These are phyloP conservation scores for Corymbia calophylla DNA, from an alignment of 441 rosid species.

Conservation along the genomic window DNA sequence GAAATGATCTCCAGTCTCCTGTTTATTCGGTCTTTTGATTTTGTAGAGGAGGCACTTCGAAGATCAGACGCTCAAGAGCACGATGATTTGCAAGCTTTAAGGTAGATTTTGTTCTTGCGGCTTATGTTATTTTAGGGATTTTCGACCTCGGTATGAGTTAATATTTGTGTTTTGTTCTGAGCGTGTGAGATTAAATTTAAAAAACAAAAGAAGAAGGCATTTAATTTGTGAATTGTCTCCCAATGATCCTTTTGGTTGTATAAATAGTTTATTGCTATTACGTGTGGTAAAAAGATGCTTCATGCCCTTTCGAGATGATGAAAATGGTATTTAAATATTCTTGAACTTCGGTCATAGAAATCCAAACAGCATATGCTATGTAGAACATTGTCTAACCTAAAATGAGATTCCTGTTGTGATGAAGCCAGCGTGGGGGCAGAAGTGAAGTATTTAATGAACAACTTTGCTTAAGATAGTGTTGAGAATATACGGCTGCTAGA, in stretches of 20 bases:
- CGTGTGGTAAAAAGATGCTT: neutral
- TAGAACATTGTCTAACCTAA: neutral
- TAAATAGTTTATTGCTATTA: neutral
- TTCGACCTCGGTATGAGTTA: neutral
- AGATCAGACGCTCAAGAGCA: conserved; percentile 65
- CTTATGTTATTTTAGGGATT: neutral
- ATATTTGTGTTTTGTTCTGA: neutral
- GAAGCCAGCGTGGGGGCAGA: neutral
- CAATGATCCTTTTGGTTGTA: neutral
- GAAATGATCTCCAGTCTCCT: neutral
- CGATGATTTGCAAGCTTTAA: conserved; percentile 54
- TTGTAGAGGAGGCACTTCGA: conserved; percentile 66
- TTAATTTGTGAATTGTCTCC: neutral
- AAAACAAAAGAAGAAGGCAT: neutral
- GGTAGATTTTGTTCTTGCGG: conserved; percentile 25
- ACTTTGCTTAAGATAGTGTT: neutral
- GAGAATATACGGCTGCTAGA: neutral
- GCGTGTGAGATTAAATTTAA: neutral
- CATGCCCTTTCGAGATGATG: neutral
- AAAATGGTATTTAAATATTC: neutral
- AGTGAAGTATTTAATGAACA: neutral
- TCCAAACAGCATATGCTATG: neutral
- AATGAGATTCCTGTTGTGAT: neutral
- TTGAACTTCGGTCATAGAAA: neutral
- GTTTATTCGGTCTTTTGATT: neutral